Percentiles rank a stretch among this genome's conserved stretches.
Evolutionary conservation across 257 asterid species (phyloP).

Genomic region (Penstemon newberryi): DNA sequence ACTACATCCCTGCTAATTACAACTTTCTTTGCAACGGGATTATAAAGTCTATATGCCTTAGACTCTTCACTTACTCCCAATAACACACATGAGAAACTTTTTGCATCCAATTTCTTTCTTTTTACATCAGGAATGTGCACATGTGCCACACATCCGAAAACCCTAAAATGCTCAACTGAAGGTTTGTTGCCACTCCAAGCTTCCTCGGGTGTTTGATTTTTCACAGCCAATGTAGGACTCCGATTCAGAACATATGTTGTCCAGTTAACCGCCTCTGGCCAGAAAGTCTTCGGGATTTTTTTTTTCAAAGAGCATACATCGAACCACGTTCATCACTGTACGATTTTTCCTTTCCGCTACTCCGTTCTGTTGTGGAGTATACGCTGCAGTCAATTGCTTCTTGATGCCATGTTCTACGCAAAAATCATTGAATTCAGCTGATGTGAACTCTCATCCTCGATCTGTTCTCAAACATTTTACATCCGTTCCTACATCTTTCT

Average conservation of each 20-base stretch:
- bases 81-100: background rate
- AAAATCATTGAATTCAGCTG: background rate
- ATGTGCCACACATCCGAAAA: background rate
- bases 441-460: background rate
- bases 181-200: background rate
- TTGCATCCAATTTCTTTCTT: background rate
- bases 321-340: background rate
- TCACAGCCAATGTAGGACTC: conserved; percentile 13
- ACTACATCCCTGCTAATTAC: background rate
- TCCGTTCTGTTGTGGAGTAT: conserved; percentile 5
- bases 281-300: background rate
- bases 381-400: background rate
- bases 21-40: background rate
- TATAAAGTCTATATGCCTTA: conserved; percentile 1
- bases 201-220: background rate
- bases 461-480: background rate
- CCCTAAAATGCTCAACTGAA: background rate
- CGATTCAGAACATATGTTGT: background rate
- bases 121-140: background rate
- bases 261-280: conserved; percentile 2
- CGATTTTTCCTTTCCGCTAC: background rate
- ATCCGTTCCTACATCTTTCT: background rate
- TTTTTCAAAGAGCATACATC: background rate
- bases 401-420: background rate
- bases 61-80: background rate